A percentile compares a stretch with the other conserved stretches of the same genome.
phyloP scores from a whole-genome alignment of 208 protist species.

The Phytomonas serpens region DNA sequence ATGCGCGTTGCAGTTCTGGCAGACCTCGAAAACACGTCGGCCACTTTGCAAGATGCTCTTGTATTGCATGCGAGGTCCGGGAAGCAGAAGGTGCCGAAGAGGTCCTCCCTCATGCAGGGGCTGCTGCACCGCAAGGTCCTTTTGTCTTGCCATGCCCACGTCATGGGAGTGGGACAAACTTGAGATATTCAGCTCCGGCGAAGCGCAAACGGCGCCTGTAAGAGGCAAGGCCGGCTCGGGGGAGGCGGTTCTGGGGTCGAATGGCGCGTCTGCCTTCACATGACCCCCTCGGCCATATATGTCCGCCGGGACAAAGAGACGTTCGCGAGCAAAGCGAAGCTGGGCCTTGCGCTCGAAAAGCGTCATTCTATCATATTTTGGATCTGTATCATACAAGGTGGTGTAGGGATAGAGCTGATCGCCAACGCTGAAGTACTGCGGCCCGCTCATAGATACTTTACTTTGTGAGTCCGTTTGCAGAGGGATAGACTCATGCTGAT shows the following conservation, averaged over 20 bases:
- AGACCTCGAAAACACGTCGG: slow-evolving; percentile 68
- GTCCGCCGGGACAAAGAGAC: slow-evolving; percentile 48
- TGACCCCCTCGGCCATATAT: slow-evolving; percentile 9
- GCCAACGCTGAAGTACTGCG: slow-evolving; percentile 76
- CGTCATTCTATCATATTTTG: not conserved
- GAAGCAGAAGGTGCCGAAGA: slow-evolving; percentile 37
- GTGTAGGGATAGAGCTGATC: slow-evolving; percentile 64
- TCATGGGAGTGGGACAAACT: slow-evolving; percentile 27
- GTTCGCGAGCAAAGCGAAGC: slow-evolving; percentile 58
- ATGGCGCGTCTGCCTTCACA: not conserved
- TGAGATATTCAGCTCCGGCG: slow-evolving; percentile 29
- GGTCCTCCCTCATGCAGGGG: slow-evolving; percentile 14
- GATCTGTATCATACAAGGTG: slow-evolving; percentile 19
- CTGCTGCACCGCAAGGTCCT: too few species aligned
- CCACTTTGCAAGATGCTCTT: slow-evolving; percentile 43
- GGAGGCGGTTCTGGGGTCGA: not conserved
- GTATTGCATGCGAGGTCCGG: slow-evolving; percentile 68
- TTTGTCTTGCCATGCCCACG: too few species aligned
- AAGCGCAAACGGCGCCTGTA: slow-evolving; percentile 12
- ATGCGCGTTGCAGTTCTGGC: slow-evolving; percentile 80
- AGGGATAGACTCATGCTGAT: not conserved
- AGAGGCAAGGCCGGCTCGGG: slow-evolving; percentile 2
- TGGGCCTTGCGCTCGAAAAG: slow-evolving; percentile 32
- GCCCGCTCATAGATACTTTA: slow-evolving; percentile 14
- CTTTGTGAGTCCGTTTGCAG: not conserved